Percentiles rank a stretch among this genome's conserved stretches.
phyloP scores from a whole-genome alignment of 225 moss, liverwort and hornwort species.

The Physcomitrellopsis africana region DNA sequence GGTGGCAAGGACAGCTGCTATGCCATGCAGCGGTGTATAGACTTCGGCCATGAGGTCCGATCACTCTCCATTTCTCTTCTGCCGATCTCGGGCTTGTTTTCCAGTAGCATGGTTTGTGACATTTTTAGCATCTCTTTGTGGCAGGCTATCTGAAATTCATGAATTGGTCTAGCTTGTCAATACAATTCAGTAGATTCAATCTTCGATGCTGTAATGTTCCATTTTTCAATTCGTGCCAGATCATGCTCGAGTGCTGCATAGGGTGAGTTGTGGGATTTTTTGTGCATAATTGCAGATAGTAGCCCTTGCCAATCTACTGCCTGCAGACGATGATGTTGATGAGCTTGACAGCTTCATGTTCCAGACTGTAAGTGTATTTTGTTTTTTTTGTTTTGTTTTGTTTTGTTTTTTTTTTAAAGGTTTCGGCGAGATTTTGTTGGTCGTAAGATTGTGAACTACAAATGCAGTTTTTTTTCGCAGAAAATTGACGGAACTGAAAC shows the following conservation, averaged over 20 bases:
- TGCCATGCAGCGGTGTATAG: constrained; percentile 82
- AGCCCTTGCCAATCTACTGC: constrained; percentile 90
- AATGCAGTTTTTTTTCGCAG: neutral
- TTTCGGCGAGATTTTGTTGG: neutral
- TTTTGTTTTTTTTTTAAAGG: neutral
- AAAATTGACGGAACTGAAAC: neutral
- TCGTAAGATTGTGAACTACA: neutral
- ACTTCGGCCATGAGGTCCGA: constrained; percentile 77
- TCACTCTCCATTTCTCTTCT: constrained; percentile 1
- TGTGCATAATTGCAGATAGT: constrained; percentile 68
- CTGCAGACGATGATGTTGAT: constrained; percentile 77
- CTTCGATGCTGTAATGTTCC: neutral
- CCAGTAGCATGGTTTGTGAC: neutral
- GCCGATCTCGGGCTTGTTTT: neutral
- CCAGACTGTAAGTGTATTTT: constrained; percentile 73
- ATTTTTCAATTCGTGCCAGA: neutral
- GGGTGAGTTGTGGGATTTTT: neutral
- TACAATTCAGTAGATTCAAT: neutral
- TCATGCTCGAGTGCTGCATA: neutral
- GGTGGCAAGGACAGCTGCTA: constrained; percentile 94
- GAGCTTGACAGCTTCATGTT: constrained; percentile 99
- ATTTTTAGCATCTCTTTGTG: no score
- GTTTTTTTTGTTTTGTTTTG: no score
- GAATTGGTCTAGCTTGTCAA: neutral
- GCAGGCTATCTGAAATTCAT: no score